Percentiles rank a stretch among this genome's conserved stretches.
phyloP scores from a whole-genome alignment of 139 green algal genomes.

The Chlorella sorokiniana region DNA sequence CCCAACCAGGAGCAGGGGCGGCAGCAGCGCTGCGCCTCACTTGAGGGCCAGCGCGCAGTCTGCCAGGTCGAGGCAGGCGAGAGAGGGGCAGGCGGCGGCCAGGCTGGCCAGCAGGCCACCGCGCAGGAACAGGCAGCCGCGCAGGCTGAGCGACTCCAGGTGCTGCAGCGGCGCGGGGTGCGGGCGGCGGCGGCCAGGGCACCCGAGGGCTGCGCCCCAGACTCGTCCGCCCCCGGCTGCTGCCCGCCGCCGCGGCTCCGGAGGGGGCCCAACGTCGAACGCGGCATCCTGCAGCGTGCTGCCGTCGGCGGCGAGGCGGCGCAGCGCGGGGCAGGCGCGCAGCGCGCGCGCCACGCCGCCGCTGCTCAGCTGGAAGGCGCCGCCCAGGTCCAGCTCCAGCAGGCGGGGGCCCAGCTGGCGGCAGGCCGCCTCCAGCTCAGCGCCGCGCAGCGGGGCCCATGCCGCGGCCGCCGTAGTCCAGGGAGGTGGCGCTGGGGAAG shows the following conservation, averaged over 20 bases:
- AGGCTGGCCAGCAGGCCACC: conserved; percentile 13
- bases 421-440: conserved; percentile 2
- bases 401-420: not conserved
- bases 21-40: not conserved
- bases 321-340: not conserved
- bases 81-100: not conserved
- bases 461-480: not conserved
- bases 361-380: not conserved
- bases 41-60: conserved; percentile 13
- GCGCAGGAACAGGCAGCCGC: conserved; percentile 19
- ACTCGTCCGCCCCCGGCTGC: not conserved
- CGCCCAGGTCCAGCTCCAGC: not conserved
- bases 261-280: not conserved
- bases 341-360: not conserved
- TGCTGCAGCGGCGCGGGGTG: not conserved
- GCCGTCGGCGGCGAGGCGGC: not conserved
- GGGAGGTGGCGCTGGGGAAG: not conserved
- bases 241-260: not conserved
- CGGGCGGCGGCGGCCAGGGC: not conserved
- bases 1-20: too few relatives aligned
- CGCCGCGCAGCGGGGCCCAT: not conserved
- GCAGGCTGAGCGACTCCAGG: conserved; percentile 26
- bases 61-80: conserved; percentile 6
- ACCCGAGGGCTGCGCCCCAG: too few relatives aligned
- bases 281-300: conserved; percentile 1